Conservation (phyloP, 208 protist species). For the Crithidia mellificae region DNA sequence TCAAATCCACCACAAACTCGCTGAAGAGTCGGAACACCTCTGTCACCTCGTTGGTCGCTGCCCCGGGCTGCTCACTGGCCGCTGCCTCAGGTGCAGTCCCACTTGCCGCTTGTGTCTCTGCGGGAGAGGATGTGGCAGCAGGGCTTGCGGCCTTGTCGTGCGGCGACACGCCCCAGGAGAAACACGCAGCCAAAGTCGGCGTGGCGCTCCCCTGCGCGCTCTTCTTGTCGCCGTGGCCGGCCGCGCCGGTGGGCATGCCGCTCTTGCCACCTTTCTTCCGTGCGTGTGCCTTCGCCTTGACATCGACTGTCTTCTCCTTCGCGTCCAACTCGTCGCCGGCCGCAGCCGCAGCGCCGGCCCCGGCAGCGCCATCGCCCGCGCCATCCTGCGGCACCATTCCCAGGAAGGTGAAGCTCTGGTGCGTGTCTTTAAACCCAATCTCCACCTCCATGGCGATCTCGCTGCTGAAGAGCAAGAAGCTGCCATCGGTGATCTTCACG, state of each 20-base stretch:
- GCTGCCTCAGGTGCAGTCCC: too few species aligned
- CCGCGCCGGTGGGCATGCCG: slow-evolving; percentile 8
- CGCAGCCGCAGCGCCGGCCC: not conserved
- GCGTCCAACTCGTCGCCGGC: not conserved
- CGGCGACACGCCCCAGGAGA: slow-evolving; percentile 1
- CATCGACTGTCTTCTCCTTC: slow-evolving; percentile 14
- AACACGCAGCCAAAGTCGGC: not conserved
- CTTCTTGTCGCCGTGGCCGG: not conserved
- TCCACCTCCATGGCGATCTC: slow-evolving; percentile 59
- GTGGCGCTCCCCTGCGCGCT: not conserved
- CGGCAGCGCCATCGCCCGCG: not conserved
- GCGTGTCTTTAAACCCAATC: slow-evolving; percentile 49
- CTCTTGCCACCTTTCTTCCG: slow-evolving; percentile 39
- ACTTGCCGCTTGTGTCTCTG: too few species aligned
- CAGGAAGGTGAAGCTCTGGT: slow-evolving; percentile 40
- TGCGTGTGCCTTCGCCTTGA: slow-evolving; percentile 29
- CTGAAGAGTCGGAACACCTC: slow-evolving; percentile 51
- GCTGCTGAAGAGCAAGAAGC: slow-evolving; percentile 39
- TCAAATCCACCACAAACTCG: slow-evolving; percentile 48
- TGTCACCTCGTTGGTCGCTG: slow-evolving; percentile 31
- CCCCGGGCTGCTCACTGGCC: slow-evolving; percentile 24
- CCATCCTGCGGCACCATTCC: slow-evolving; percentile 14
- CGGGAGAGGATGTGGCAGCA: too few species aligned
- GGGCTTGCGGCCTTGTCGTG: not conserved
- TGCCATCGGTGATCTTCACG: slow-evolving; percentile 29